Conservation (phyloP, 2,329 filamentous ascomycete genomes). For the Myriosclerotinia scirpicola region DNA sequence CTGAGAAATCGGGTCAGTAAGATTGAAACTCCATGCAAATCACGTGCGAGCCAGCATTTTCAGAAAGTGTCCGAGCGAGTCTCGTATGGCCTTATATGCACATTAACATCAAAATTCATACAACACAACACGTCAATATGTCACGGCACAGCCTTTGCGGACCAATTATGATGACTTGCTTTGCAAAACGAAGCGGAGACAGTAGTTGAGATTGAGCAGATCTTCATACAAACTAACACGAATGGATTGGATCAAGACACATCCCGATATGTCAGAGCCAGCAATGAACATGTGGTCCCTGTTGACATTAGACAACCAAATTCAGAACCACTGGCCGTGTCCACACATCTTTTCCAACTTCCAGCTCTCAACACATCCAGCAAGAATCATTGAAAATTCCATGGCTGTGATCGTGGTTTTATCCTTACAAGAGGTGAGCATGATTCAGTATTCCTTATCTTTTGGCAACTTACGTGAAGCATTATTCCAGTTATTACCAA, state of each 20-base stretch:
- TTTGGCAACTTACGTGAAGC: background rate
- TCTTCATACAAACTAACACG: background rate
- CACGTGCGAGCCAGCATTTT: no score
- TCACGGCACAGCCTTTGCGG: background rate
- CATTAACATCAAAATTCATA: no score
- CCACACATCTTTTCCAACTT: background rate
- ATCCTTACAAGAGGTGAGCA: background rate
- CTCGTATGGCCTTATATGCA: no score
- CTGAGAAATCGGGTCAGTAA: no score
- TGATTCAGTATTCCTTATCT: background rate
- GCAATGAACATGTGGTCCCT: background rate
- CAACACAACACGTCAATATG: no score
- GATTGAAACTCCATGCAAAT: no score
- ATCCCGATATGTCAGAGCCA: background rate
- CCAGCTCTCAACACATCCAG: background rate
- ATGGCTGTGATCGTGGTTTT: background rate
- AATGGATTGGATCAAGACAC: background rate
- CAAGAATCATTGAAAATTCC: background rate
- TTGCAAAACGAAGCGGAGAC: background rate
- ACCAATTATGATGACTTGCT: background rate
- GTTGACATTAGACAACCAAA: background rate
- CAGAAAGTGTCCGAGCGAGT: no score
- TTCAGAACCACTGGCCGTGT: no score
- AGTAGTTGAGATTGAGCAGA: background rate
- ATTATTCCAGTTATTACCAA: background rate